These are phyloP conservation scores for Mycena sp. DNA, from an alignment of 1,284 basidiomycete species.

Conservation along the genomic window DNA sequence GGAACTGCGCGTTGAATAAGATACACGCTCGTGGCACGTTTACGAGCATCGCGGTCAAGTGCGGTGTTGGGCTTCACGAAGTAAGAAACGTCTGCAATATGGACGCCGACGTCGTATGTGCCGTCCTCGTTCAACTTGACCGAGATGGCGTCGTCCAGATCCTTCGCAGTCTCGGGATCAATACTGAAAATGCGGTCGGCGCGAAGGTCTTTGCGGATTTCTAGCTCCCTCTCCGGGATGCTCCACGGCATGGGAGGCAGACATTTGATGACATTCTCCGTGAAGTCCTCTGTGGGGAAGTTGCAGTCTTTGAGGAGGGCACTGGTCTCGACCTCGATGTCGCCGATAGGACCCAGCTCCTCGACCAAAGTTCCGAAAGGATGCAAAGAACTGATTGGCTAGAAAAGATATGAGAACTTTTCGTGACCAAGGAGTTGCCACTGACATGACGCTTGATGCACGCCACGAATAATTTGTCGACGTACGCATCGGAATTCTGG, in stretches of 20 bases:
- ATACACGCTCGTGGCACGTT: conserved; percentile 96
- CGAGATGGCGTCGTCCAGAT: conserved; percentile 95
- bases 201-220: conserved; percentile 89
- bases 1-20: conserved; percentile 95
- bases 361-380: conserved; percentile 99
- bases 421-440: conserved; percentile 30
- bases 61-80: conserved; percentile 97
- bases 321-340: conserved; percentile 97
- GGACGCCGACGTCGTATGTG: conserved; percentile 91
- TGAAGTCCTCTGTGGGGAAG: conserved; percentile 94
- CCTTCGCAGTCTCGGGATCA: conserved; percentile 90
- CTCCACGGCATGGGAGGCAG: conserved; percentile 95
- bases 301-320: conserved; percentile 98
- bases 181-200: conserved; percentile 91
- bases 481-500: conserved; percentile 92
- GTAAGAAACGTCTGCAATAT: conserved; percentile 95
- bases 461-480: conserved; percentile 93
- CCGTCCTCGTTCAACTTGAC: conserved; percentile 91
- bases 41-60: conserved; percentile 96
- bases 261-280: conserved; percentile 94
- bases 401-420: conserved; percentile 11
- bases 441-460: conserved; percentile 96
- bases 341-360: conserved; percentile 97
- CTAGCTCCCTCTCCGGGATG: conserved; percentile 92
- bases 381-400: conserved; percentile 96